Percentiles rank a stretch among this genome's conserved stretches.
Conservation (phyloP, 2,329 filamentous ascomycete genomes). For the Clonostachys solani region DNA sequence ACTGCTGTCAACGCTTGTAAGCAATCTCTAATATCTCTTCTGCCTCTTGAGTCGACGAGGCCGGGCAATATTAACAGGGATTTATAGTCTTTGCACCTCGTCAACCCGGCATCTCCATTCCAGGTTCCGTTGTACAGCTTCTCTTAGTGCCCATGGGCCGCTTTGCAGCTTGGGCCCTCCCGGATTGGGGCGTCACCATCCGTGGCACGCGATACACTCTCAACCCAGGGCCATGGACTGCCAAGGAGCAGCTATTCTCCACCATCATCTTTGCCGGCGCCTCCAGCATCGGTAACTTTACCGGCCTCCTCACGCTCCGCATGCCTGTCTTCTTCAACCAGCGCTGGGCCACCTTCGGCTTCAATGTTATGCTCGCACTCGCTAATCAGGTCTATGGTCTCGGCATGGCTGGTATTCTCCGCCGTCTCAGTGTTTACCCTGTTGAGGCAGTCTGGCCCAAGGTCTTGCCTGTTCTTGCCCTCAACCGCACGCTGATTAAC, state of each 20-base stretch:
- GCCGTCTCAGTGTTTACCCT: constrained; percentile 27
- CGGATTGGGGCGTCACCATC: constrained; percentile 34
- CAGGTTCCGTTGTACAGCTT: constrained; percentile 32
- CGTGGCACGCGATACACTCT: constrained; percentile 21
- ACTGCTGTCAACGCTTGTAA: constrained; percentile 8
- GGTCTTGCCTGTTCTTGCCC: constrained; percentile 22
- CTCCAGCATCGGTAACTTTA: constrained; percentile 16
- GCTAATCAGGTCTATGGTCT: constrained; percentile 25
- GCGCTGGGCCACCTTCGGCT: constrained; percentile 19
- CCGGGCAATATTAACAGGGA: background rate
- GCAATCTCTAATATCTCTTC: background rate
- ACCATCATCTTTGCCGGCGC: constrained; percentile 26
- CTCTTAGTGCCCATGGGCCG: constrained; percentile 32
- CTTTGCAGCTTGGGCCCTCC: constrained; percentile 29
- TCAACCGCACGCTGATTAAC: constrained; percentile 23
- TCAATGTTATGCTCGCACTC: constrained; percentile 19
- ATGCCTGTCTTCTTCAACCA: constrained; percentile 24
- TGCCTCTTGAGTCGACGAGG: too few relatives aligned
- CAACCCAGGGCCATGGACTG: constrained; percentile 35
- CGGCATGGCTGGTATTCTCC: constrained; percentile 23
- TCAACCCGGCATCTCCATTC: constrained; percentile 13
- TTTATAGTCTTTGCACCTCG: constrained; percentile 4
- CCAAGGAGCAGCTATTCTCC: constrained; percentile 36
- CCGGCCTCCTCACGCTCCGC: constrained; percentile 16
- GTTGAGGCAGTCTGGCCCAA: constrained; percentile 24